Evolutionary conservation across 164 flowering plant genomes (phyloP).

Genomic region (Chimonanthus salicifolius): DNA sequence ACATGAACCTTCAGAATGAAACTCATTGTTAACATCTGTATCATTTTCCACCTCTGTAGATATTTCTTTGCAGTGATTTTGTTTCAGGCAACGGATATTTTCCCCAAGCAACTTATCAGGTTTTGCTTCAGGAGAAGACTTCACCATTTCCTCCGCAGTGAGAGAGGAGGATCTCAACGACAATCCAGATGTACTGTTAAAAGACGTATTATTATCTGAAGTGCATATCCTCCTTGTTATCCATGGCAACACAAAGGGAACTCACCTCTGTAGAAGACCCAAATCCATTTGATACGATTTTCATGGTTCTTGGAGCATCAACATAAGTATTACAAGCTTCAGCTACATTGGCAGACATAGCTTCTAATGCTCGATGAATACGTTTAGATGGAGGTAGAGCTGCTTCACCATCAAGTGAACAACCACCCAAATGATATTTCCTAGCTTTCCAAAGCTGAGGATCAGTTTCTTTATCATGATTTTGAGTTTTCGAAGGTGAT

Average conservation of each 20-base stretch:
- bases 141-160: conserved; percentile 5
- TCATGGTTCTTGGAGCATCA: conserved; percentile 17
- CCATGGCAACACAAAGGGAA: conserved; percentile 15
- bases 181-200: conserved; percentile 13
- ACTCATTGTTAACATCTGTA: conserved; percentile 8
- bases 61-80: conserved; percentile 14
- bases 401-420: conserved; percentile 70
- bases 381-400: conserved; percentile 94
- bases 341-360: conserved; percentile 87
- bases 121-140: conserved; percentile 13
- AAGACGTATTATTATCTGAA: conserved; percentile 9
- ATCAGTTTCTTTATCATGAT: conserved; percentile 17
- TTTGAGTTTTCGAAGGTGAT: conserved; percentile 26
- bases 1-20: conserved; percentile 2
- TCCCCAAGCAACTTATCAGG: conserved; percentile 10
- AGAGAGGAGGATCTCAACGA: conserved; percentile 18
- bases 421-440: conserved; percentile 33
- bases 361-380: conserved; percentile 85
- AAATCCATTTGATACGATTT: conserved; percentile 16
- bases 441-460: conserved; percentile 29
- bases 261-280: conserved; percentile 12
- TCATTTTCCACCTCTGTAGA: conserved; percentile 11
- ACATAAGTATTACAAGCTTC: conserved; percentile 33
- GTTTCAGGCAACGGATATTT: conserved; percentile 9
- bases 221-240: conserved; percentile 12